phyloP scores from a whole-genome alignment of 305 asterid species.

The Fraxinus velutina region DNA sequence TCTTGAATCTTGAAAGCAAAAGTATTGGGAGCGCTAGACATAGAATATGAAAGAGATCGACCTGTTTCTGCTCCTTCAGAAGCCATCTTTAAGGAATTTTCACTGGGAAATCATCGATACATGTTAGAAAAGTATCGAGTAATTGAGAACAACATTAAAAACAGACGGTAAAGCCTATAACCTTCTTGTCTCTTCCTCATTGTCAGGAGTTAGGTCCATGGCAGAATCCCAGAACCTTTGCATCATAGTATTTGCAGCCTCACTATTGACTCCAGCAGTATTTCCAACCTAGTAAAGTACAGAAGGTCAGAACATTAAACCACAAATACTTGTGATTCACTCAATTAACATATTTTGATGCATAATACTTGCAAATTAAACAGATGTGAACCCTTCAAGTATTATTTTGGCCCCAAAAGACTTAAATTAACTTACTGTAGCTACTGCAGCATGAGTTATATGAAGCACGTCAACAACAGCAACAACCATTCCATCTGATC shows the following conservation, averaged over 20 bases:
- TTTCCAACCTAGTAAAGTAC: constrained; percentile 67
- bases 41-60: constrained; percentile 48
- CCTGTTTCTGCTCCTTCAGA: constrained; percentile 83
- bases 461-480: constrained; percentile 81
- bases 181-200: constrained; percentile 88
- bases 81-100: constrained; percentile 67
- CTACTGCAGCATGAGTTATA: constrained; percentile 84
- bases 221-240: constrained; percentile 99
- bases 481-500: constrained; percentile 69
- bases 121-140: constrained; percentile 25
- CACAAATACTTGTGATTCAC: not conserved
- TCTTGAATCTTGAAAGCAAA: constrained; percentile 92
- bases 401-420: not conserved
- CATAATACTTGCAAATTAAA: not conserved
- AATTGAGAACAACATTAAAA: not conserved
- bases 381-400: not conserved
- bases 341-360: not conserved
- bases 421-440: constrained; percentile 63
- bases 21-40: constrained; percentile 44
- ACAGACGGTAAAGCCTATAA: constrained; percentile 19
- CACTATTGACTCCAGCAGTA: constrained; percentile 63
- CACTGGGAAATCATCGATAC: constrained; percentile 48
- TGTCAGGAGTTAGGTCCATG: constrained; percentile 70
- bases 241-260: constrained; percentile 76
- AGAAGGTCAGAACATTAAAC: not conserved